Conservation (phyloP, 1,284 basidiomycete species). For the Leccinum variabile region DNA sequence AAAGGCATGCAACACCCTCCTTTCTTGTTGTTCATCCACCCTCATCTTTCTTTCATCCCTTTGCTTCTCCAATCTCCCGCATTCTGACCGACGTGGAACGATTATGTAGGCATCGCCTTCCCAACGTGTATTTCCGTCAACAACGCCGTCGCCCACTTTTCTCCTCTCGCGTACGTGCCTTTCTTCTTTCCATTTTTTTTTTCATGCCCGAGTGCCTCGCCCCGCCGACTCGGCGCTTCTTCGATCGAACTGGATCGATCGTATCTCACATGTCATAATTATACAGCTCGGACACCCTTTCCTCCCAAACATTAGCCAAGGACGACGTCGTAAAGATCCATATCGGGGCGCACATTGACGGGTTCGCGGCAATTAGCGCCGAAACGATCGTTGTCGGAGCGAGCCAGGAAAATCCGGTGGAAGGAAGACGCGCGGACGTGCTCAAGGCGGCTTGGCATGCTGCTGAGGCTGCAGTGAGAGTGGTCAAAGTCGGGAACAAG, state of each 20-base stretch:
- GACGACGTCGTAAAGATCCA: conserved; percentile 96
- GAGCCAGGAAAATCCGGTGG: conserved; percentile 69
- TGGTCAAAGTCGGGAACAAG: conserved; percentile 87
- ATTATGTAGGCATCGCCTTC: conserved; percentile 83
- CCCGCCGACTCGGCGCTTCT: not conserved
- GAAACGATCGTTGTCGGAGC: conserved; percentile 91
- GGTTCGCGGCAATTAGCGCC: conserved; percentile 84
- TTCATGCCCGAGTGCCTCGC: not conserved
- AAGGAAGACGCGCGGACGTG: conserved; percentile 86
- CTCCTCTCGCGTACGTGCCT: conserved; percentile 61
- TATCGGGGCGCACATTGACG: conserved; percentile 96
- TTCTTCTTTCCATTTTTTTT: not conserved
- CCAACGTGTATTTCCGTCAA: conserved; percentile 94
- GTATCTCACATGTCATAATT: not conserved
- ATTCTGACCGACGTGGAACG: conserved; percentile 4
- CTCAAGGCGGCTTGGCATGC: conserved; percentile 93
- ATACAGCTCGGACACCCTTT: conserved; percentile 67
- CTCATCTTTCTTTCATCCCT: not conserved
- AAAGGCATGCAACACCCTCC: conserved; percentile 65
- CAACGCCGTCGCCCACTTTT: conserved; percentile 83
- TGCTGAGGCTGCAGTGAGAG: conserved; percentile 87
- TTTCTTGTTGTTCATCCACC: not conserved
- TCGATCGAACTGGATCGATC: conserved; percentile 15
- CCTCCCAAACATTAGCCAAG: conserved; percentile 70
- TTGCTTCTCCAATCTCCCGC: not conserved